These are phyloP conservation scores for Fusarium piperis DNA, from an alignment of 2,329 filamentous ascomycete genomes.

Conservation along the genomic window DNA sequence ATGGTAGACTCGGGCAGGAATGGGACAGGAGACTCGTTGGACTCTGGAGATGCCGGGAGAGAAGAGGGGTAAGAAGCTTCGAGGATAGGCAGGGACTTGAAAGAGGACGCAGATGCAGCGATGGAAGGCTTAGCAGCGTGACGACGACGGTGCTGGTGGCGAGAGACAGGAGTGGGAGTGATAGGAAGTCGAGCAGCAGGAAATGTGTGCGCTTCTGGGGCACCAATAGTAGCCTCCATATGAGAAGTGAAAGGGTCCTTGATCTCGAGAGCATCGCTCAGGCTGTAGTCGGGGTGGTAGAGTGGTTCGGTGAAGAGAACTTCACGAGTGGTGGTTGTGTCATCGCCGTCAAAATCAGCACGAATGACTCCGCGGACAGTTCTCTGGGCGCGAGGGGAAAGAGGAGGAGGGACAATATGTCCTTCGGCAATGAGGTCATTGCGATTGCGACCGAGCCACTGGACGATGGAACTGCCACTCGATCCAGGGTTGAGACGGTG, in stretches of 20 bases:
- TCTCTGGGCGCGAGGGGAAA: conserved; percentile 40
- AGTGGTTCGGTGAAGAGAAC: conserved; percentile 47
- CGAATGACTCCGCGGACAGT: conserved; percentile 49
- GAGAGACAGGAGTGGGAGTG: neutral
- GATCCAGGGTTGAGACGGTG: conserved; percentile 54
- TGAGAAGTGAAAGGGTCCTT: neutral
- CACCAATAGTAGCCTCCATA: neutral
- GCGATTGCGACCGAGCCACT: conserved; percentile 51
- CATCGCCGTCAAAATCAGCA: conserved; percentile 33
- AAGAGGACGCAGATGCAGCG: neutral
- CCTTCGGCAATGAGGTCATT: conserved; percentile 49
- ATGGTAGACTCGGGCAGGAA: neutral
- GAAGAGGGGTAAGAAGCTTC: neutral
- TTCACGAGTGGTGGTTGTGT: conserved; percentile 40
- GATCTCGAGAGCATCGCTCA: conserved; percentile 35
- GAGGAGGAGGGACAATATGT: conserved; percentile 53
- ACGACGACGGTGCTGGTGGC: neutral
- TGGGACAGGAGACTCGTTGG: neutral
- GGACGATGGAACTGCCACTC: conserved; percentile 50
- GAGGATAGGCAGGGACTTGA: neutral
- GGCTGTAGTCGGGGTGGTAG: conserved; percentile 46
- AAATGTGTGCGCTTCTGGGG: neutral
- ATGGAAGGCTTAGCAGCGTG: neutral
- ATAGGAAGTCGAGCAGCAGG: neutral
- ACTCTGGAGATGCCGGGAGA: neutral